Evolutionary conservation across 768 basidiomycete genomes (phyloP), one percentile per base, ranked within the genome.

Genomic region (Coprinopsis marcescibilis): DNA sequence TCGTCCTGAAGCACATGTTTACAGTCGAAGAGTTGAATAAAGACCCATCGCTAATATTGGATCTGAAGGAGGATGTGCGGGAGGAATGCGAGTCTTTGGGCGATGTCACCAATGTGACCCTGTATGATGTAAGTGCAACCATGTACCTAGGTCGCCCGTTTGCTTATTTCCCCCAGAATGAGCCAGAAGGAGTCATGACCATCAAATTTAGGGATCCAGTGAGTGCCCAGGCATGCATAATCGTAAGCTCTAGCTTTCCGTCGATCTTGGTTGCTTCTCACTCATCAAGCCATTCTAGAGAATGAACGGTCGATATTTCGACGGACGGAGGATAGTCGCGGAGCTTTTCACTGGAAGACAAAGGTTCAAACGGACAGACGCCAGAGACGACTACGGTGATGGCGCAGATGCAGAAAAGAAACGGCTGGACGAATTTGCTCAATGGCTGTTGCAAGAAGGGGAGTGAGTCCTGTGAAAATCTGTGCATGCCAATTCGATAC

Each of bases 1-100:
- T 96, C 7, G 91, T 99, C 1, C 69, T 99, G 52, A 94, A 90
- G 61, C 83, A 91, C 57, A 97, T 97, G 93, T 99, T 99, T 60
- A 85, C 85, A 3, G 70, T 90, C 15, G 63, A 85, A 55, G 89
- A 93, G 53, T 75, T 98, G 1, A 84, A 89, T 25, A 80, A 92
- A 55, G 93, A 98, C 57, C 70, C 89, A 0, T 74, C 89, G 5
- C 66, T 97, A 20, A 67, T 97, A 15, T 77, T 98, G 12, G 95
- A 98, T 55, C 74, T 97, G 43, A 97, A 97, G 60, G 92, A 96
- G 58, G 95, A 98, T 55, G 93, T 98, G 14, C 78, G 95, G 45
- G 93, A 95, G 26, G 95, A 98, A 60, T 92, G 92, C 52, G 81
- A 87, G 41, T 76, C 77, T 0, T 64, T 98, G 11, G 96, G 96